These are phyloP conservation scores for Drechslerella coelobrocha DNA, from an alignment of 2,329 filamentous ascomycete species.

Conservation along the genomic window DNA sequence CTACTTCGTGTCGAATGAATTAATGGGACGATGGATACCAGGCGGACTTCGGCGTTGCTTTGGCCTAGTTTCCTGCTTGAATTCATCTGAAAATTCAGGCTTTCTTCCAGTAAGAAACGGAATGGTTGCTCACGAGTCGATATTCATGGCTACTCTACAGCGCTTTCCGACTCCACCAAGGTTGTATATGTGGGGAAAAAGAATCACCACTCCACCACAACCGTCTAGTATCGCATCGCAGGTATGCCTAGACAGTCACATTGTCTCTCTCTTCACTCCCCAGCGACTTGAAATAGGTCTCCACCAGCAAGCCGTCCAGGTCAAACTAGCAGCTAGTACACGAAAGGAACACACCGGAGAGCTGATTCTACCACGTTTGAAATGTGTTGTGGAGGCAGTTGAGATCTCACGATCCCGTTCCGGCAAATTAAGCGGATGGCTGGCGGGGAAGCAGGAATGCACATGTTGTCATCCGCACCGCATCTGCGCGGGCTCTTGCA, in stretches of 20 bases:
- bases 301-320: too few species aligned
- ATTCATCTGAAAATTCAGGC: too few species aligned
- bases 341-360: too few species aligned
- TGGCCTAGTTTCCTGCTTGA: too few species aligned
- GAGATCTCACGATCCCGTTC: constrained; percentile 14
- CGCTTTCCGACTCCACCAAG: neutral
- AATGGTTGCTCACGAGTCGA: neutral
- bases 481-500: neutral
- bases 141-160: neutral
- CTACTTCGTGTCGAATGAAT: too few species aligned
- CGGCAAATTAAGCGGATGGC: constrained; percentile 39
- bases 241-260: neutral
- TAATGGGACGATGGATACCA: too few species aligned
- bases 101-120: neutral
- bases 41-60: too few species aligned
- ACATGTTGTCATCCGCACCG: constrained; percentile 35
- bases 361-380: constrained; percentile 21
- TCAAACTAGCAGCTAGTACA: too few species aligned
- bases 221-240: neutral
- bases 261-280: too few species aligned
- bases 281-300: too few species aligned
- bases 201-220: neutral
- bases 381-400: constrained; percentile 21
- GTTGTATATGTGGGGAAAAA: neutral
- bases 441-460: constrained; percentile 12